These are phyloP conservation scores for Candida pseudocylindracea DNA, from an alignment of 1,139 yeast species.

Conservation along the genomic window DNA sequence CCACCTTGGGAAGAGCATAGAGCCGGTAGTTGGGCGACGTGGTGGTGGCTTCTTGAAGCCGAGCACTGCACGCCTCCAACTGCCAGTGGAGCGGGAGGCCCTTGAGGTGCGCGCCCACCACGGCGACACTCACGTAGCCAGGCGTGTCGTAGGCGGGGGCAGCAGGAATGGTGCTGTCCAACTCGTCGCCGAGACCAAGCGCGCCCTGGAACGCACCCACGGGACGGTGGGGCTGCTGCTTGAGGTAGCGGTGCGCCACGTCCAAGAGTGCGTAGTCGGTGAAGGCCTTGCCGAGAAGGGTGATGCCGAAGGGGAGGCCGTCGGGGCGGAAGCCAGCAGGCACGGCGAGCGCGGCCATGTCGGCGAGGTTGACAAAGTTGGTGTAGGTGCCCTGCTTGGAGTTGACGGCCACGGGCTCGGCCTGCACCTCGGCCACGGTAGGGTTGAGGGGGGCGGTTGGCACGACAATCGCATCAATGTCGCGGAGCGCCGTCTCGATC, in stretches of 20 bases:
- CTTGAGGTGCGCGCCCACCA: constrained; percentile 84
- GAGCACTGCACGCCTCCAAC: constrained; percentile 67
- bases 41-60: constrained; percentile 35
- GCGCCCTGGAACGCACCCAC: constrained; percentile 13
- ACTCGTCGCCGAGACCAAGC: constrained; percentile 14
- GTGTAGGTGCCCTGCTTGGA: constrained; percentile 93
- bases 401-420: constrained; percentile 68
- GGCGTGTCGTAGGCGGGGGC: no score
- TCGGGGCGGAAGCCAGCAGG: constrained; percentile 76
- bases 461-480: constrained; percentile 55
- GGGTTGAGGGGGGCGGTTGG: constrained; percentile 94
- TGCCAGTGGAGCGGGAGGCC: constrained; percentile 94
- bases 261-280: constrained; percentile 79
- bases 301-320: constrained; percentile 80
- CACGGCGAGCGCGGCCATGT: constrained; percentile 73
- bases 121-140: constrained; percentile 36
- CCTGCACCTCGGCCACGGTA: constrained; percentile 40
- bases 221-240: constrained; percentile 7
- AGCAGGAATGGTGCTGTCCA: constrained; percentile 4
- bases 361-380: constrained; percentile 87
- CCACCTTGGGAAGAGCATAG: constrained; percentile 65
- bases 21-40: constrained; percentile 58
- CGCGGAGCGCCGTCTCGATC: constrained; percentile 29
- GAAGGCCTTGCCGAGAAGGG: constrained; percentile 60
- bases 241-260: constrained; percentile 51